Conservation (phyloP, 768 basidiomycete species). For the Mycena chlorophos region DNA sequence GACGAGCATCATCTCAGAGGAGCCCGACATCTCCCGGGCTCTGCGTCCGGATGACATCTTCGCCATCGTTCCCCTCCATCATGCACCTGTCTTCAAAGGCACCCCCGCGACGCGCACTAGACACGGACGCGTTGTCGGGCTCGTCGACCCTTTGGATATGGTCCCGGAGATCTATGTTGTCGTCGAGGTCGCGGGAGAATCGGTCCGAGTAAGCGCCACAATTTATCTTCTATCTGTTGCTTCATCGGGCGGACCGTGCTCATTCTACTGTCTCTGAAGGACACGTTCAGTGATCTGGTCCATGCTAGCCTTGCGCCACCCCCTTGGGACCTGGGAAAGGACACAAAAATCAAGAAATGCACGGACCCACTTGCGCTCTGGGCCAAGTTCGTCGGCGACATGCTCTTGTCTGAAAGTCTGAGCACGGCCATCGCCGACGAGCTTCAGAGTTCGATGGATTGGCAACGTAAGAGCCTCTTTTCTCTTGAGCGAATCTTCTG, state of each 20-base stretch:
- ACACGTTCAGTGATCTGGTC: slow-evolving; percentile 26
- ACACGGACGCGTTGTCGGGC: slow-evolving; percentile 44
- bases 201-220: slow-evolving; percentile 16
- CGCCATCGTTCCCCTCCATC: slow-evolving; percentile 47
- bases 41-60: slow-evolving; percentile 45
- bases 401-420: slow-evolving; percentile 34
- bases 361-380: slow-evolving; percentile 40
- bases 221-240: neutral
- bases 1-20: slow-evolving; percentile 35
- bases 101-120: slow-evolving; percentile 21
- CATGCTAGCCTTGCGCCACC: slow-evolving; percentile 36
- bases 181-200: slow-evolving; percentile 13
- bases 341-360: slow-evolving; percentile 27
- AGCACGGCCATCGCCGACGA: slow-evolving; percentile 40
- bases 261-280: slow-evolving; percentile 19
- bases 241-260: neutral
- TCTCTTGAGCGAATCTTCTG: neutral
- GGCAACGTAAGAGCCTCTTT: slow-evolving; percentile 39
- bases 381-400: slow-evolving; percentile 43
- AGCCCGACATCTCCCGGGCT: slow-evolving; percentile 32
- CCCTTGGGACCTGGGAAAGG: slow-evolving; percentile 40
- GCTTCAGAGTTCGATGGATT: slow-evolving; percentile 42
- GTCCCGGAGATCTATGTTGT: slow-evolving; percentile 43
- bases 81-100: slow-evolving; percentile 44
- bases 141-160: slow-evolving; percentile 63